Evolutionary conservation across 2,329 filamentous ascomycete genomes (phyloP).

Genomic region (Arthrobotrys entomopaga): DNA sequence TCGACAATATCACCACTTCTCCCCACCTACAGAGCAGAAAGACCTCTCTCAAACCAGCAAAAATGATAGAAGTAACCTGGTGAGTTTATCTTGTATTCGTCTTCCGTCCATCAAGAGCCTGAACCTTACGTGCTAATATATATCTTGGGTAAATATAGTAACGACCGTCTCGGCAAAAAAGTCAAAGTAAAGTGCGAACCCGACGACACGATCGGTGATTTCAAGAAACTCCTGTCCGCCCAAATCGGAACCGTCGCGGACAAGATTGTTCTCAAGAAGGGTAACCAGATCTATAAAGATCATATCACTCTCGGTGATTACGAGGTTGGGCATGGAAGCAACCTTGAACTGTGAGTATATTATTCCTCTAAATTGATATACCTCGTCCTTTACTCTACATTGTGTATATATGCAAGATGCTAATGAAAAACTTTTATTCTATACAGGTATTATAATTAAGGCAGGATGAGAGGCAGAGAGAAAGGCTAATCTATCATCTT

Average conservation of each 20-base stretch:
- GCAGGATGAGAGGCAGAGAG: background rate
- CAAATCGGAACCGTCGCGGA: conserved; percentile 56
- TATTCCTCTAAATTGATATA: background rate
- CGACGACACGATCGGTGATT: conserved; percentile 58
- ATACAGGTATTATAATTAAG: conserved; percentile 42
- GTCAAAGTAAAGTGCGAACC: conserved; percentile 59
- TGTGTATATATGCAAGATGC: background rate
- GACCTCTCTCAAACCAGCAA: background rate
- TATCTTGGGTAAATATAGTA: conserved; percentile 47
- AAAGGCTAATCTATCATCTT: too few relatives aligned
- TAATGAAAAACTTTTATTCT: background rate
- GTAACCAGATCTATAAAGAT: conserved; percentile 58
- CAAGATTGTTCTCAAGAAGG: conserved; percentile 60
- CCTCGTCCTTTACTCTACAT: too few relatives aligned
- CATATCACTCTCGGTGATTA: conserved; percentile 59
- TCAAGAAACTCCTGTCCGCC: conserved; percentile 58
- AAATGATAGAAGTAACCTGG: conserved; percentile 60
- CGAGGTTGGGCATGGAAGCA: conserved; percentile 58
- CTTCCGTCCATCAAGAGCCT: conserved; percentile 55
- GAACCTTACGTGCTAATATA: conserved; percentile 47
- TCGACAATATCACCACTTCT: too few relatives aligned
- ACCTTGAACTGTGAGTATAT: conserved; percentile 57
- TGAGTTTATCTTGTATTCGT: conserved; percentile 60
- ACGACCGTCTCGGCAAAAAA: conserved; percentile 72
- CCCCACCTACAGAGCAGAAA: too few relatives aligned